Evolutionary conservation across 805 yeast species (phyloP).

Genomic region (Yamadazyma ubonensis): DNA sequence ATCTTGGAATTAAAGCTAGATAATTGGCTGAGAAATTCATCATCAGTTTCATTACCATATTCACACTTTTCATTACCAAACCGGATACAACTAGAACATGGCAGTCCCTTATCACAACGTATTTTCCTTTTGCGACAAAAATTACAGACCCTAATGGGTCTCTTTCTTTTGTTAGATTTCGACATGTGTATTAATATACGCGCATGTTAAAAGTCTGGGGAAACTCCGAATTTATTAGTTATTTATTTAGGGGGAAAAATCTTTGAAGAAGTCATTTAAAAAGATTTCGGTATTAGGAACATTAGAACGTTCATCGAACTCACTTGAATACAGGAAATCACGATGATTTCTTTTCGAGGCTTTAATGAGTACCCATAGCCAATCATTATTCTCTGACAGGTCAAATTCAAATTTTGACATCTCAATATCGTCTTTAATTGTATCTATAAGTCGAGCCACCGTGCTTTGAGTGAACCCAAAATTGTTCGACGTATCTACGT

Average conservation of each 20-base stretch:
- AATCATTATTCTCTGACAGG: conserved; percentile 9
- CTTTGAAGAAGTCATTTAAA: conserved; percentile 12
- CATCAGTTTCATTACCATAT: conserved; percentile 6
- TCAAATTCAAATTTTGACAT: neutral
- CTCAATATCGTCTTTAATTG: neutral
- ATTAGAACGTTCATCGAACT: too few species aligned
- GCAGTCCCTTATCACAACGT: conserved; percentile 36
- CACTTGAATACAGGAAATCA: neutral
- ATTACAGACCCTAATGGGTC: conserved; percentile 21
- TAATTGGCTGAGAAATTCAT: conserved; percentile 5
- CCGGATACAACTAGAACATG: conserved; percentile 33
- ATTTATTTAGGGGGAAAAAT: conserved; percentile 15
- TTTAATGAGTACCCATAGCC: conserved; percentile 13
- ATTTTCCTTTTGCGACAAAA: conserved; percentile 37
- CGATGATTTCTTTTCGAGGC: conserved; percentile 9
- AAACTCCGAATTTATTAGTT: too few species aligned
- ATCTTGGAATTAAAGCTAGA: conserved; percentile 4
- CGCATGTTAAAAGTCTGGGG: conserved; percentile 1
- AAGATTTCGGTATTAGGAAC: too few species aligned
- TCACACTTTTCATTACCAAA: conserved; percentile 18
- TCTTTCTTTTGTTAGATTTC: conserved; percentile 2
- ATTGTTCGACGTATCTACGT: conserved; percentile 1
- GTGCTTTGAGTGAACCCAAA: conserved; percentile 9
- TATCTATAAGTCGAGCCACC: neutral
- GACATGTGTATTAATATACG: conserved; percentile 1